Base-by-base conservation (phyloP, 2,329 filamentous ascomycete genomes). In the Trichoderma aggressivum region DNA sequence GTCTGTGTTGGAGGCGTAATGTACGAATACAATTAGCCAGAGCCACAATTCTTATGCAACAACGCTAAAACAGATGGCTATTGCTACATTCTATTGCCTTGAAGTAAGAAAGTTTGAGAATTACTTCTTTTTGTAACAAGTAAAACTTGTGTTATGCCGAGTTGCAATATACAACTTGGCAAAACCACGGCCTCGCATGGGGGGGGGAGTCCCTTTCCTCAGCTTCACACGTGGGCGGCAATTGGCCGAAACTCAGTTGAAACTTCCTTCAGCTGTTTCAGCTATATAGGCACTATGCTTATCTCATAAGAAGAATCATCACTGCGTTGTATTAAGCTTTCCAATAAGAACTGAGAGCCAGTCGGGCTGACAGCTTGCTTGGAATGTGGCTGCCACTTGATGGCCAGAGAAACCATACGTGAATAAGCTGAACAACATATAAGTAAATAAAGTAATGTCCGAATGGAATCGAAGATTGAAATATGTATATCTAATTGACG, bases 11-110 rank as follows among this genome's bases (percentile, higher is more conserved):
- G 43, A 21, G 0, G n/a, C 5, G 8, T 12, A 21, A 21, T 50
- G n/a, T 0, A 1, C 8, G 0, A 50, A 50, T 0, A 50, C 1
- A 11, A 21, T 3, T 12, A 50, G n/a, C n/a, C 5, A 50, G 43
- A 50, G 43, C n/a, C 43, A 50, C 43, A 50, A 21, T 50, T 50
- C n/a, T 11, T 12, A 6, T 2, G 8, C n/a, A 21, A 6, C 18
- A 10, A 21, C 21, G 43, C 10, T n/a, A 6, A 3, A 21, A 21
- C n/a, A 50, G 8, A 12, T 50, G n/a, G 10, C 43, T 2, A 21
- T 21, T 21, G n/a, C 0, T 50, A 21, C 5, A 3, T 1, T 50
- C 6, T 21, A 50, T 21, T 0, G n/a, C 39, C 3, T 10, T 21
- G 11, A 50, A 5, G 21, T 21, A 5, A 0, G 21, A 21, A 50